Evolutionary conservation across 2,329 filamentous ascomycete genomes (phyloP), one percentile per base, ranked within the genome.

Genomic region (Colletotrichum tabaci): DNA sequence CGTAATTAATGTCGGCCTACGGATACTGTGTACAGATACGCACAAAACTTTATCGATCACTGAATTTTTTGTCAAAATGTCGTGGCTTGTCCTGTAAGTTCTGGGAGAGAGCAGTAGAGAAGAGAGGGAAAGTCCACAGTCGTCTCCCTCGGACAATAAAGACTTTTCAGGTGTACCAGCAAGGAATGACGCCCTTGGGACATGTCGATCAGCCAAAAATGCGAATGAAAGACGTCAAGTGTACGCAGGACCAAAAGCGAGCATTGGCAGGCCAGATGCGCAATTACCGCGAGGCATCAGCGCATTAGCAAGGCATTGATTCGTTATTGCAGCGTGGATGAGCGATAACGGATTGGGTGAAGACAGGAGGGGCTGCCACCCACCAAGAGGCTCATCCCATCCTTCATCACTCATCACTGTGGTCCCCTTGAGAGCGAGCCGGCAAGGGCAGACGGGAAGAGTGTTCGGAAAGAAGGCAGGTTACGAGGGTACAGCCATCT

Each of bases 181-280:
- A 16, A 40, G 18, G 56, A 26, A 53, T 71, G 62, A 66, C 62
- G 57, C 63, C 23, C 64, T 38, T 26, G 23, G 26, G 13, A 30
- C 23, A n/a, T 63, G 65, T 68, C 53, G 58, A 71, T 71, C 53
- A 55, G 21, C 26, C 18, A 64, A 64, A 35, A 35, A 55, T 72
- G 58, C 53, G 52, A 71, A 53, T 42, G 23, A 42, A 67, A 62
- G 46, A 68, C 58, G 58, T 71, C 68, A 68, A 71, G 47, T 53
- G 58, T 47, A 62, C 13, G 26, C 65, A 53, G 40, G 21, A 50
- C 57, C 58, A 15, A 60, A 53, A 52, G 46, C 57, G 53, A 65
- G 66, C 57, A 52, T 26, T 35, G 35, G 47, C 61, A 66, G 57
- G 52, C 44, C 64, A 67, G 46, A 69, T 64, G 69, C 65, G 68